Conservation (phyloP, 306 rosid genomes). For the Coriaria nepalensis region DNA sequence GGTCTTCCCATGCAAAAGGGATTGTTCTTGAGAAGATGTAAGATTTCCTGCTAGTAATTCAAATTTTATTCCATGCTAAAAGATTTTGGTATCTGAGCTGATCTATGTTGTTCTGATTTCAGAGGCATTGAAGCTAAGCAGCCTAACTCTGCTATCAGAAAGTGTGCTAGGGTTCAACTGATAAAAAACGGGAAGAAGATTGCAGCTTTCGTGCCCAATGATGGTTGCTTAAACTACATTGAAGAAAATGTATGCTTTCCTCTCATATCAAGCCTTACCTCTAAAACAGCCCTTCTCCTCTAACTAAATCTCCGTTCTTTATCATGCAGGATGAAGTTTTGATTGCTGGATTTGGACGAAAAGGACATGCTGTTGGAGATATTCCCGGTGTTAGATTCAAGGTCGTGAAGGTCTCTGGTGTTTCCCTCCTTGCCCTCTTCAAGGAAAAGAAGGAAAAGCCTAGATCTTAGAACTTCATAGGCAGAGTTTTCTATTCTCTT, state of each 20-base stretch:
- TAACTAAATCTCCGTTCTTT: background rate
- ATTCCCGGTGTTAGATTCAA: conserved; percentile 84
- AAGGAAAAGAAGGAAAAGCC: conserved; percentile 71
- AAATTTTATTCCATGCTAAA: no score
- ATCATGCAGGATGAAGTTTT: conserved; percentile 58
- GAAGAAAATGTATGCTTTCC: conserved; percentile 52
- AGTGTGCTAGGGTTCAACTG: conserved; percentile 79
- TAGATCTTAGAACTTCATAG: conserved; percentile 27
- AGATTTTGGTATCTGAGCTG: no score
- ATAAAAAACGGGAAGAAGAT: conserved; percentile 79
- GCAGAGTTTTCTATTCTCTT: background rate
- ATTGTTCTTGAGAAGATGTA: conserved; percentile 80
- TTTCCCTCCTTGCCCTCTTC: conserved; percentile 63
- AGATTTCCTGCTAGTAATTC: conserved; percentile 5
- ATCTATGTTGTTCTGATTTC: background rate
- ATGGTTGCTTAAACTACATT: conserved; percentile 65
- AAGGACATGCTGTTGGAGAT: conserved; percentile 79
- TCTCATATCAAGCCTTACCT: background rate
- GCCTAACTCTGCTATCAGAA: conserved; percentile 81
- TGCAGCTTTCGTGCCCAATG: conserved; percentile 79
- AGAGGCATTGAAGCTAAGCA: conserved; percentile 87
- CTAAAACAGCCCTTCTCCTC: no score
- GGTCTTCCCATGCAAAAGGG: conserved; percentile 79
- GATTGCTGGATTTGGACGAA: conserved; percentile 74
- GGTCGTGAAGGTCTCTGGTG: conserved; percentile 65